phyloP scores from a whole-genome alignment of 108 stramenopile genomes.

The Skeletonema costatum region DNA sequence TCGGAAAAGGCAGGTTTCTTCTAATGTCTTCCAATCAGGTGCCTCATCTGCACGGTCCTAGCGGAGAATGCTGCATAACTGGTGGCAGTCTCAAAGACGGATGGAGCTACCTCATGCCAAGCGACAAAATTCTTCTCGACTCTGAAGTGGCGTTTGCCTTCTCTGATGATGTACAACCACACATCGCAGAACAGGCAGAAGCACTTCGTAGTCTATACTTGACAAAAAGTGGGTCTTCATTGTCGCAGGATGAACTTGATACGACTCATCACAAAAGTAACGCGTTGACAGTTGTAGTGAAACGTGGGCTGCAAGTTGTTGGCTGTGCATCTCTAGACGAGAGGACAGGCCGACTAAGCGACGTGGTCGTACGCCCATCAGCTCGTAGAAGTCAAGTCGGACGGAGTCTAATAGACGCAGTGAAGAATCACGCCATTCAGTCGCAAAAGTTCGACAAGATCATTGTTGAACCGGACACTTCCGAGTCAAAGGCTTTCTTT shows the following conservation, averaged over 20 bases:
- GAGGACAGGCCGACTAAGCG: conserved; percentile 52
- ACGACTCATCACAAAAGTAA: conserved; percentile 6
- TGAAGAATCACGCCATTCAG: conserved; percentile 39
- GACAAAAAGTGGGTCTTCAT: conserved; percentile 8
- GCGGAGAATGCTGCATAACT: conserved; percentile 37
- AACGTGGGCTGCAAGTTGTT: conserved; percentile 72
- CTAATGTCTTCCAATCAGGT: conserved; percentile 66
- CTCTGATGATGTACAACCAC: conserved; percentile 58
- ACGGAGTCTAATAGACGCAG: conserved; percentile 45
- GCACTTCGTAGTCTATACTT: conserved; percentile 62
- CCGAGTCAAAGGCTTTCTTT: conserved; percentile 50
- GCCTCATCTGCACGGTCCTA: conserved; percentile 56
- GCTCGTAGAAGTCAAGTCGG: conserved; percentile 45
- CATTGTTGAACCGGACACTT: conserved; percentile 45
- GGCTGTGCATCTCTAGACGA: conserved; percentile 68
- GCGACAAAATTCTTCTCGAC: conserved; percentile 47
- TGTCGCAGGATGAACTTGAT: neutral
- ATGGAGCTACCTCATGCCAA: conserved; percentile 71
- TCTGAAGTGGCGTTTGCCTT: conserved; percentile 58
- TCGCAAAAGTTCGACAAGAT: conserved; percentile 23
- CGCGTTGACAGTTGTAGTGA: conserved; percentile 61
- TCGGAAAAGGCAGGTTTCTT: conserved; percentile 74
- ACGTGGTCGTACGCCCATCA: conserved; percentile 72
- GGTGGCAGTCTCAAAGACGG: conserved; percentile 81
- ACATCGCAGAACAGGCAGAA: conserved; percentile 60